Evolutionary conservation across 192 early-diverging fungal species (phyloP).

Genomic region (Podila epicladia): DNA sequence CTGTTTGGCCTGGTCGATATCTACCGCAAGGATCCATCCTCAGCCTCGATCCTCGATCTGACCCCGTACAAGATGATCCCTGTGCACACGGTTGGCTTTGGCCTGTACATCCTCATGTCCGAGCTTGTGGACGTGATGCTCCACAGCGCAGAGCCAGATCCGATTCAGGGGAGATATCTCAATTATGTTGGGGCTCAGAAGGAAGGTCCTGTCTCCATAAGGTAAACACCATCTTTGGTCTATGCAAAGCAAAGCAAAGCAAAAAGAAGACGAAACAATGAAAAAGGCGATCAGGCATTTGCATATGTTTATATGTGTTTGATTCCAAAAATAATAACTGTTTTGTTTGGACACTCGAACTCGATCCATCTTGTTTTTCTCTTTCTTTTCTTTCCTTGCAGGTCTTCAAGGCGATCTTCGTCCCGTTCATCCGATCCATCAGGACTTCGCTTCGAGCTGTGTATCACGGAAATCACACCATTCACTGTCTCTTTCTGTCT

Average conservation of each 20-base stretch:
- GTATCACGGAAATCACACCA: slow-evolving; percentile 47
- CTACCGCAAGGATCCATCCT: slow-evolving; percentile 42
- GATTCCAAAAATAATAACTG: not conserved
- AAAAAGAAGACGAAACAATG: too few species aligned
- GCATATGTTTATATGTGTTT: too few species aligned
- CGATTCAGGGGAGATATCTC: slow-evolving; percentile 36
- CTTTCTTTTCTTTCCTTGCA: not conserved
- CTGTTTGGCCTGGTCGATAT: slow-evolving; percentile 48
- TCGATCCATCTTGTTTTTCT: not conserved
- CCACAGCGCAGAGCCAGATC: slow-evolving; percentile 45
- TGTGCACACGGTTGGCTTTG: slow-evolving; percentile 50
- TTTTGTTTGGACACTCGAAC: not conserved
- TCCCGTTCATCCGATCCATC: slow-evolving; percentile 7
- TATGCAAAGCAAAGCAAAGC: slow-evolving; percentile 1
- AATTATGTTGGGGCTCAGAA: slow-evolving; percentile 42
- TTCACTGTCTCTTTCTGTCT: slow-evolving; percentile 46
- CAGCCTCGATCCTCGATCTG: slow-evolving; percentile 37
- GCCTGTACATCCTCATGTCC: slow-evolving; percentile 48
- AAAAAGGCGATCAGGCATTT: too few species aligned
- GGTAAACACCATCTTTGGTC: slow-evolving; percentile 20
- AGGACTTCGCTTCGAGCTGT: slow-evolving; percentile 43
- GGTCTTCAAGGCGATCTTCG: slow-evolving; percentile 13
- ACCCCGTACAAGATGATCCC: slow-evolving; percentile 47
- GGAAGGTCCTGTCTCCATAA: slow-evolving; percentile 31
- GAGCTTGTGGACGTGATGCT: slow-evolving; percentile 52